These are phyloP conservation scores for Dactylellina haptotyla DNA, from an alignment of 2,329 filamentous ascomycete genomes.

Conservation along the genomic window DNA sequence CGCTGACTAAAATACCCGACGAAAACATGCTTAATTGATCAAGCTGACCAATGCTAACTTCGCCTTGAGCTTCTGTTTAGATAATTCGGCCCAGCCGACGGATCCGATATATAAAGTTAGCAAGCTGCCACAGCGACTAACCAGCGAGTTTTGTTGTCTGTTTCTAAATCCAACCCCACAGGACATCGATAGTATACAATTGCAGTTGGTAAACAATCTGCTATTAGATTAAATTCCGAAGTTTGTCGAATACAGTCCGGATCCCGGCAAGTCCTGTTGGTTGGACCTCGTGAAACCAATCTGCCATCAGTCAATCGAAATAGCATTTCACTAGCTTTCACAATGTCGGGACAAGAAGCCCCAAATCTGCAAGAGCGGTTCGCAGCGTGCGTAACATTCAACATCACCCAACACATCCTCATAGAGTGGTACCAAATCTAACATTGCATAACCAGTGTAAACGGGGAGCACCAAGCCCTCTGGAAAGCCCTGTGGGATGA, in stretches of 20 bases:
- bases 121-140: no score
- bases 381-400: constrained; percentile 34
- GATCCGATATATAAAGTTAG: not conserved
- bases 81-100: not conserved
- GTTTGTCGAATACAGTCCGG: no score
- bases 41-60: not conserved
- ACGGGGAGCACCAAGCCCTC: constrained; percentile 31
- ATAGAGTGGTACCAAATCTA: not conserved
- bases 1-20: constrained; percentile 1
- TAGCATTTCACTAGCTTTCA: not conserved
- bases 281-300: constrained; percentile 1
- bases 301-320: not conserved
- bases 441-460: constrained; percentile 11
- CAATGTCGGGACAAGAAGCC: constrained; percentile 31
- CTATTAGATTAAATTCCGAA: no score
- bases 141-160: not conserved
- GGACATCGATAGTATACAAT: no score
- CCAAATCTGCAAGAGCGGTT: constrained; percentile 28
- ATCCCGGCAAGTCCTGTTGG: not conserved
- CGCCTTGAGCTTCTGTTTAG: not conserved
- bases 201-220: no score
- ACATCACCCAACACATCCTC: not conserved
- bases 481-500: constrained; percentile 43
- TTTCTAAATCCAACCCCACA: not conserved
- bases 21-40: not conserved